phyloP scores from a whole-genome alignment of 768 basidiomycete species.

The Mycena sanguinolenta region DNA sequence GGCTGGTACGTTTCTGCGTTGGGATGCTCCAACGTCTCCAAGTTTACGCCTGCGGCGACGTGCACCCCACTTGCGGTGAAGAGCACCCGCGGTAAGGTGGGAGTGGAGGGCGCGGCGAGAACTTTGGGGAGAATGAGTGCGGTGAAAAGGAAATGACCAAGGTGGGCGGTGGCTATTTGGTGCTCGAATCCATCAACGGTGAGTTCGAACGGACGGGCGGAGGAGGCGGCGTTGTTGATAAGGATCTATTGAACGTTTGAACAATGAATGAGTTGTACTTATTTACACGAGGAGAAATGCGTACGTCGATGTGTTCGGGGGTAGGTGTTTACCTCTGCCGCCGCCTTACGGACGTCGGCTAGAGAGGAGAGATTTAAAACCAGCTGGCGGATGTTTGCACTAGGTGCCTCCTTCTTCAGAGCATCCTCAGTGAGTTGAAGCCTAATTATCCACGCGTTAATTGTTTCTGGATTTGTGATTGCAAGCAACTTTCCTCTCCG shows the following conservation, averaged over 20 bases:
- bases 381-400: conserved; percentile 30
- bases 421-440: conserved; percentile 24
- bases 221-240: neutral
- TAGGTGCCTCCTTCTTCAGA: conserved; percentile 17
- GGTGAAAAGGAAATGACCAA: conserved; percentile 34
- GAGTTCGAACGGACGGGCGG: neutral
- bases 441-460: neutral
- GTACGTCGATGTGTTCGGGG: conserved; percentile 25
- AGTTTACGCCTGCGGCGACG: conserved; percentile 12
- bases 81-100: conserved; percentile 23
- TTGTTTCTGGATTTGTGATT: no score
- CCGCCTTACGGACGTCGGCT: conserved; percentile 19
- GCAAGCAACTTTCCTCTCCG: neutral
- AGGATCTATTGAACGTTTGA: no score
- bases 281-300: neutral
- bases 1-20: conserved; percentile 14
- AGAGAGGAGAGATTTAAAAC: conserved; percentile 29
- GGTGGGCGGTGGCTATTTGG: neutral
- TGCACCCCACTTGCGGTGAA: conserved; percentile 25
- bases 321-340: conserved; percentile 35
- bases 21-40: conserved; percentile 19
- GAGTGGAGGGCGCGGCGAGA: neutral
- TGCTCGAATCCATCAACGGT: neutral
- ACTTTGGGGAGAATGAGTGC: conserved; percentile 28
- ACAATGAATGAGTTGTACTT: no score